Base-by-base conservation (phyloP, 768 basidiomycete genomes). In the Phylloporus arenicola region DNA sequence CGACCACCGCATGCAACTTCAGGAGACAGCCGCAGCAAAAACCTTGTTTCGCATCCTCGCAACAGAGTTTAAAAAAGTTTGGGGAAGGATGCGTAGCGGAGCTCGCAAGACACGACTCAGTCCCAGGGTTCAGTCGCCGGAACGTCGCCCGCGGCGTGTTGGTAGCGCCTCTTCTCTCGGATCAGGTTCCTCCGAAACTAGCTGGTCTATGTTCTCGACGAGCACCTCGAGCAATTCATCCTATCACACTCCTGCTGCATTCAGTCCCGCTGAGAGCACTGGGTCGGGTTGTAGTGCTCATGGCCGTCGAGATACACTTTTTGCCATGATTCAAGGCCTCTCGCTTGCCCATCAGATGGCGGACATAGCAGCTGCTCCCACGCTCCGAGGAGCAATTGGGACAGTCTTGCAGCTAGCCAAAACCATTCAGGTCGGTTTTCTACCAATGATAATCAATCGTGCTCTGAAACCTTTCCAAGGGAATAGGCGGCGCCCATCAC, bases 1-100 rank as follows among this genome's bases (percentile, higher is more conserved):
- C 4, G 51, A 60, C 11, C 51, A 27, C 19, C 17, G 16, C 6
- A 33, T 56, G 5, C 33, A 2, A 10, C 12, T 60, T 24, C 49
- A 49, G 5, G 43, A 60, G 14, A 60, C 58, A 5, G 13, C 50
- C 9, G 58, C 58, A n/a, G 55, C 43, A 19, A 61, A 45, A 39
- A 61, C 58, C 2, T 47, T 60, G 10, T 33, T 54, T 14, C 29
- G 35, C 22, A 51, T 17, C n/a, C 47, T 60, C 4, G 34, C 19
- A 13, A 40, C 16, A 7, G 48, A 60, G n/a, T 39, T 56, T 9
- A 56, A 40, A 29, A 57, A 22, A 1, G 17, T 14, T 14, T 60
- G 54, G 47, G 14, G 0, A 8, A 57, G 17, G 38, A 13, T 60
- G 6, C 51, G 48, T 14, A 30, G 8, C 7, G 41, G 22, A 30